Conservation (phyloP, 495 filamentous ascomycete species). For the Trichocladium antarcticum region DNA sequence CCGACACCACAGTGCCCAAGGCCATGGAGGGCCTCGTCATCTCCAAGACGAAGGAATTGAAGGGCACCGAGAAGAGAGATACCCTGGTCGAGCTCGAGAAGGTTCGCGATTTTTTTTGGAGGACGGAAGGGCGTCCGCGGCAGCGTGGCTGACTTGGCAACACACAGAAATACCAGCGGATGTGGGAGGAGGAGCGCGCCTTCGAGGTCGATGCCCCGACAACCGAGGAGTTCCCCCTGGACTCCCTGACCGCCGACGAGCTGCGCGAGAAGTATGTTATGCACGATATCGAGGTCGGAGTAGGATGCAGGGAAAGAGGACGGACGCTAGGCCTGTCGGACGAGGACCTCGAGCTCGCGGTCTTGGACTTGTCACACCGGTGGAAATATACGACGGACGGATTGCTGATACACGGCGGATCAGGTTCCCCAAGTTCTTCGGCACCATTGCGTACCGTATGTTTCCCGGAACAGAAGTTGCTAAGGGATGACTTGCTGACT, state of each 20-base stretch:
- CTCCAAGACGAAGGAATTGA: slow-evolving; percentile 43
- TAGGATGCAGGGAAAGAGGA: background rate
- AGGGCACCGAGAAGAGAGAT: slow-evolving; percentile 81
- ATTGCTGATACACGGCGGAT: background rate
- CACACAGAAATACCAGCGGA: slow-evolving; percentile 59
- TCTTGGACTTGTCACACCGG: background rate
- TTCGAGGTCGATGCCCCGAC: slow-evolving; percentile 82
- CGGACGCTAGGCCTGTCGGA: background rate
- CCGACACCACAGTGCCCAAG: slow-evolving; percentile 29
- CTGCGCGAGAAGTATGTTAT: slow-evolving; percentile 54
- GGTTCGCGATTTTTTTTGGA: background rate
- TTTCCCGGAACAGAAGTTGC: background rate
- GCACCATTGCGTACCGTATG: slow-evolving; percentile 76
- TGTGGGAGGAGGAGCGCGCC: slow-evolving; percentile 67
- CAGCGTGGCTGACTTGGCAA: background rate
- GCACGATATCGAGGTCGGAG: background rate
- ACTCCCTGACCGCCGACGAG: slow-evolving; percentile 55
- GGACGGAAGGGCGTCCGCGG: background rate
- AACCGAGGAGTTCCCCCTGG: slow-evolving; percentile 58
- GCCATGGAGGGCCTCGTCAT: slow-evolving; percentile 26
- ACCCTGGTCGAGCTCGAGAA: slow-evolving; percentile 78
- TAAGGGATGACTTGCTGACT: background rate
- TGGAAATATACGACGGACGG: background rate
- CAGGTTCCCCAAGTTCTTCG: slow-evolving; percentile 72
- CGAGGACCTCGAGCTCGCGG: background rate